These are phyloP conservation scores for Candida ascalaphidarum DNA, from an alignment of 805 yeast species.

Conservation along the genomic window DNA sequence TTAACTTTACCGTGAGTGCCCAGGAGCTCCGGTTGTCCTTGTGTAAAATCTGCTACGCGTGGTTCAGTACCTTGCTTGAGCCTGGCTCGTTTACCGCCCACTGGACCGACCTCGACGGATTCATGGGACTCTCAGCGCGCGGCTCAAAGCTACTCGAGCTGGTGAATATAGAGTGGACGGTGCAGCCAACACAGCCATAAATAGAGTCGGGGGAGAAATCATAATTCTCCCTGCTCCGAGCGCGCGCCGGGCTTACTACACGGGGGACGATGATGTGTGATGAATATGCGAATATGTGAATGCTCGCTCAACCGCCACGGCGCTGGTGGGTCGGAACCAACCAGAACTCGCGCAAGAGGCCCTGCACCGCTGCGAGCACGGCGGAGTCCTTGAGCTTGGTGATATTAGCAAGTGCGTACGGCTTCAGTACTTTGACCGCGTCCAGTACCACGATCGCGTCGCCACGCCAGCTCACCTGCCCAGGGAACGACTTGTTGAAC, in stretches of 20 bases:
- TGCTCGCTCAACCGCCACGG: conserved; percentile 22
- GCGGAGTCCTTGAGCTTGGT: conserved; percentile 13
- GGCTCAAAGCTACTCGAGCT: no score
- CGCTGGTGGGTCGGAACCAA: conserved; percentile 14
- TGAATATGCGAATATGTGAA: no score
- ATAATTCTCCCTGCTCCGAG: no score
- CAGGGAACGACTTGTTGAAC: conserved; percentile 8
- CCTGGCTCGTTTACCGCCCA: conserved; percentile 16
- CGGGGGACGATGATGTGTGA: no score
- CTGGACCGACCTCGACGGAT: conserved; percentile 55
- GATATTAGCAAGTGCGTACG: conserved; percentile 23
- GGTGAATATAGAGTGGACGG: no score
- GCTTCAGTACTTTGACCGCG: conserved; percentile 29
- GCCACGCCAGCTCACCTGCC: conserved; percentile 19
- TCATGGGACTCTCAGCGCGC: no score
- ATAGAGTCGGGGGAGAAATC: no score
- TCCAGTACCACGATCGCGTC: conserved; percentile 28
- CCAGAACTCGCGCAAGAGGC: conserved; percentile 20
- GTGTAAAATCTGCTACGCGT: conserved; percentile 18
- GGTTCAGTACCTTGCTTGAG: conserved; percentile 25
- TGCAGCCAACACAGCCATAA: no score
- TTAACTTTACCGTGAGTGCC: no score
- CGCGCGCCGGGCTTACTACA: no score
- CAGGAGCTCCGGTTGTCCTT: no score
- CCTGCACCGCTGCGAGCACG: conserved; percentile 12